These are phyloP conservation scores for Dendrobium chrysotoxum DNA, from an alignment of 106 monocot species.

Conservation along the genomic window DNA sequence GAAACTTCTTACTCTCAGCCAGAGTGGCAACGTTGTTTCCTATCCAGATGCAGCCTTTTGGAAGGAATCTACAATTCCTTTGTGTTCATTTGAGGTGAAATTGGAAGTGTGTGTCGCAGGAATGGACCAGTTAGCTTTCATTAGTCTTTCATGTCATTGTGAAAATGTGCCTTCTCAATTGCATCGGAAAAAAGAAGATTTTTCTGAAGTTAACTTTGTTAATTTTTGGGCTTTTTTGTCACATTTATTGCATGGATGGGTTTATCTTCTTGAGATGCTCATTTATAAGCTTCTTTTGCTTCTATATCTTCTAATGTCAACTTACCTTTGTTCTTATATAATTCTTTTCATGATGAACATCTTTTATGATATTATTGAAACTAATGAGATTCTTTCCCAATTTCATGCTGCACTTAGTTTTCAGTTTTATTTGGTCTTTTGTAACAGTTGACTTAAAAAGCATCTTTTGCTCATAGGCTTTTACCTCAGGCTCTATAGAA, in stretches of 20 bases:
- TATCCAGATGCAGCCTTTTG: conserved; percentile 56
- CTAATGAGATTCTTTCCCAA: background rate
- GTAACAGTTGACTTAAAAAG: background rate
- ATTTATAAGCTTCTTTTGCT: conserved; percentile 2
- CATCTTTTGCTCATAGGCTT: conserved; percentile 37
- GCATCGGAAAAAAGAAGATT: background rate
- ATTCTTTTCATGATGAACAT: background rate
- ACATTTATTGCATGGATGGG: background rate
- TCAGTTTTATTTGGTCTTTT: background rate
- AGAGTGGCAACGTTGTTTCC: conserved; percentile 13
- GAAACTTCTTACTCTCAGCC: conserved; percentile 57
- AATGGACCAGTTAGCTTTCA: background rate
- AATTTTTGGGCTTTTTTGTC: background rate
- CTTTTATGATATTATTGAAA: background rate
- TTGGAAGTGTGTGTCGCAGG: background rate
- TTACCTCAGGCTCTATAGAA: conserved; percentile 73
- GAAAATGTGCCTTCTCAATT: background rate
- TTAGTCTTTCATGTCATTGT: background rate
- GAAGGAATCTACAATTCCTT: conserved; percentile 46
- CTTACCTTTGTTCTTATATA: background rate
- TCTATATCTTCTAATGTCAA: background rate
- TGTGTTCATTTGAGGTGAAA: conserved; percentile 77
- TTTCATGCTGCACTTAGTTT: background rate
- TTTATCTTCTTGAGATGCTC: background rate
- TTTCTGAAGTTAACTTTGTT: background rate